Conservation (phyloP, 2,329 filamentous ascomycete species). For the Alternaria burnsii region DNA sequence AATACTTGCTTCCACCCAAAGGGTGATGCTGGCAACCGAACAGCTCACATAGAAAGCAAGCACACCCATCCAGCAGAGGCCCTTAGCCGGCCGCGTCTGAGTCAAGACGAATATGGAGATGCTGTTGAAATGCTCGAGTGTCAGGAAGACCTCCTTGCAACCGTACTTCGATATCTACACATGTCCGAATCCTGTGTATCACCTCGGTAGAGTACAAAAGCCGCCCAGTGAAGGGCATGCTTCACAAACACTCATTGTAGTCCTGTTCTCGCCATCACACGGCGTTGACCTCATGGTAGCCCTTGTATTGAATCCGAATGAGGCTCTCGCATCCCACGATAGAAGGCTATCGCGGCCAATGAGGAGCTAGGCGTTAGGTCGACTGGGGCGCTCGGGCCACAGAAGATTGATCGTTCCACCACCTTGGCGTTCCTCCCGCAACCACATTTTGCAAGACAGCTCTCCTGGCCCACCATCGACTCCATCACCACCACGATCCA, state of each 20-base stretch:
- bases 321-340: neutral
- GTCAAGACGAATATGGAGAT: neutral
- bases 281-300: neutral
- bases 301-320: neutral
- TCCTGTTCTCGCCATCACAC: neutral
- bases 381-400: conserved; percentile 7
- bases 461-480: conserved; percentile 37
- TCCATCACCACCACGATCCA: conserved; percentile 48
- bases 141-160: neutral
- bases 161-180: neutral
- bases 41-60: neutral
- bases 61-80: neutral
- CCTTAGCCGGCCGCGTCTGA: neutral
- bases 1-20: neutral
- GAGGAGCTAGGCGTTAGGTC: conserved; percentile 7
- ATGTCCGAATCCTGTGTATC: neutral
- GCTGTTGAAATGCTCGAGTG: neutral
- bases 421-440: conserved; percentile 25
- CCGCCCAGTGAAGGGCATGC: neutral
- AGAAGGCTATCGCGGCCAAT: neutral
- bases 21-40: neutral
- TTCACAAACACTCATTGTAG: neutral
- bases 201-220: neutral
- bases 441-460: conserved; percentile 31
- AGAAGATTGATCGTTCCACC: conserved; percentile 18